Base-by-base conservation (phyloP, 345 rosid species). In the Citrus maxima region DNA sequence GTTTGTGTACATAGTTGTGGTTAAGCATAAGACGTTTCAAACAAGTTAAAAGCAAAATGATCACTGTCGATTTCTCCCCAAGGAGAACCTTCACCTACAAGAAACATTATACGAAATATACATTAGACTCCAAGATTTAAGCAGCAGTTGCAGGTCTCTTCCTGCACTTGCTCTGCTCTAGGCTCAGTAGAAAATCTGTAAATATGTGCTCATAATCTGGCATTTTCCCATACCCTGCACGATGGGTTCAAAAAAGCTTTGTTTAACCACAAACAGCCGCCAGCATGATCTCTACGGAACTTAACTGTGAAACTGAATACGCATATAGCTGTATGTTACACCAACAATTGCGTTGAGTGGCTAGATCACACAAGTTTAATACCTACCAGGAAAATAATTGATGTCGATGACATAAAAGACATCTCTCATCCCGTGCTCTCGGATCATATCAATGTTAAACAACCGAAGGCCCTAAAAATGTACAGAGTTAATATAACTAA, bases 341-440 rank as follows among this genome's bases (percentile, higher is more conserved):
- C 38, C n/a, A 64, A 64, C 67, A 64, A 18, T 19, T 65, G 12
- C 19, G 2, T 24, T 28, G 2, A 42, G 55, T n/a, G 19, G 61
- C 74, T 35, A 58, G 4, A 73, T 13, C 56, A 6, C n/a, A 24
- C 24, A 12, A 1, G 21, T 9, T 3, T 58, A 58, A 16, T 60
- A 89, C 95, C 86, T 88, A 83, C 98, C 97, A 75, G 98, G 97
- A 81, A 95, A 95, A 84, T 93, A 95, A 85, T 95, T 95, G 82
- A 93, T 95, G 91, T 95, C 97, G 30, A 95, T 90, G 73, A 93
- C 98, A 76, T 91, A 92, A 85, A 88, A 95, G 72, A 81, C 74
- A 38, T 95, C 93, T 82, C 78, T 89, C 46, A 88, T 87, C 80
- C 92, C 97, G 79, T 92, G 88, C 81, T 92, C 94, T 42, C 97